Evolutionary conservation across 768 basidiomycete species (phyloP).

Genomic region (Phlebiopsis flavidoalba): DNA sequence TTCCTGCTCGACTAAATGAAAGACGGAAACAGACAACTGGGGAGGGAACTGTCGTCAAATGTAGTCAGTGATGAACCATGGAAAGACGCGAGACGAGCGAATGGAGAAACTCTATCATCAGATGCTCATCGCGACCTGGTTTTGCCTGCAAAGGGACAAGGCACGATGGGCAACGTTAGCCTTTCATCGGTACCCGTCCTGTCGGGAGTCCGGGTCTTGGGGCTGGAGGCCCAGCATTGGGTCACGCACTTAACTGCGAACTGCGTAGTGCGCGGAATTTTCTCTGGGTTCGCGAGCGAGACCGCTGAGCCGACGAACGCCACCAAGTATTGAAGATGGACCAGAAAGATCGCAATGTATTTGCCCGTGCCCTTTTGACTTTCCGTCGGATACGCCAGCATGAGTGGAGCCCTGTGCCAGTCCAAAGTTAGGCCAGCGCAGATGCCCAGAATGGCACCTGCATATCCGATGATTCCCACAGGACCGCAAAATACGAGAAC

Average conservation of each 20-base stretch:
- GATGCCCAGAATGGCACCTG: conserved; percentile 70
- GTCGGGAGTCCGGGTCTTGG: background rate
- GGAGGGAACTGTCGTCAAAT: too few relatives aligned
- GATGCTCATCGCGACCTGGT: conserved; percentile 27
- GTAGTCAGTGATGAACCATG: background rate
- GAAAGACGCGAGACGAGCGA: background rate
- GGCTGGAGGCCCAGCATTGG: too few relatives aligned
- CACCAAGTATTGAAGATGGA: conserved; percentile 77
- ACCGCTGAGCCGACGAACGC: conserved; percentile 76
- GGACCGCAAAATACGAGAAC: too few relatives aligned
- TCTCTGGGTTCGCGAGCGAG: conserved; percentile 66
- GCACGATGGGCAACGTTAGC: background rate
- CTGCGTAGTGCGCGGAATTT: too few relatives aligned
- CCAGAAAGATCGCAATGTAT: conserved; percentile 81
- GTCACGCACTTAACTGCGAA: conserved; percentile 50
- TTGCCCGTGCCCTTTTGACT: conserved; percentile 58
- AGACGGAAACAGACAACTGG: too few relatives aligned
- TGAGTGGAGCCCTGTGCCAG: conserved; percentile 71
- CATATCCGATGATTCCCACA: too few relatives aligned
- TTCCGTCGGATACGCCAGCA: conserved; percentile 82
- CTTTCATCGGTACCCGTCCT: background rate
- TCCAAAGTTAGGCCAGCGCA: conserved; percentile 76
- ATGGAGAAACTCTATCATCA: background rate
- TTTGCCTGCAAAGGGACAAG: conserved; percentile 18
- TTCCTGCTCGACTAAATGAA: conserved; percentile 42